Percentiles rank a stretch among this genome's conserved stretches.
These are phyloP conservation scores for Abrus precatorius DNA, from an alignment of 306 rosid genomes.

Conservation along the genomic window DNA sequence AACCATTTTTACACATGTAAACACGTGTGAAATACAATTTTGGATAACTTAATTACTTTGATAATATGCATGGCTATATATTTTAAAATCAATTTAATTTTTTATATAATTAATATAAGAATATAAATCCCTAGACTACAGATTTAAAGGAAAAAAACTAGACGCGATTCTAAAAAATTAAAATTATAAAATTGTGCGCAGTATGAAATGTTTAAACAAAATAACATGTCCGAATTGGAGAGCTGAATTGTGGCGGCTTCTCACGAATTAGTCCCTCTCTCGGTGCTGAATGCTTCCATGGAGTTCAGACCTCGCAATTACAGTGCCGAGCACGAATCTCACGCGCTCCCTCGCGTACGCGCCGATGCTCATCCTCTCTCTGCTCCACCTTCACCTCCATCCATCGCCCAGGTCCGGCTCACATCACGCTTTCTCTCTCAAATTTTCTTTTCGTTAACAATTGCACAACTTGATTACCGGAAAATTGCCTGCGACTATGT, in stretches of 20 bases:
- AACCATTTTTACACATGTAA: too few species aligned
- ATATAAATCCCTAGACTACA: too few species aligned
- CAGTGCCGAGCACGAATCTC: slow-evolving; percentile 62
- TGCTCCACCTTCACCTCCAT: slow-evolving; percentile 44
- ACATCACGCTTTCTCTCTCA: not conserved
- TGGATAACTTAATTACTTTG: too few species aligned
- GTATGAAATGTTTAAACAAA: not conserved
- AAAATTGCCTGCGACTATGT: slow-evolving; percentile 10
- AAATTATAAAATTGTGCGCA: not conserved
- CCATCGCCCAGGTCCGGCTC: slow-evolving; percentile 61
- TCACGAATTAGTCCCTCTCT: not conserved
- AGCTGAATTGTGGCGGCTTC: not conserved
- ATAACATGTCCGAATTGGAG: too few species aligned
- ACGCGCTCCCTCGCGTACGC: slow-evolving; percentile 68
- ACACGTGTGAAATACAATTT: too few species aligned
- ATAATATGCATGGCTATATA: too few species aligned
- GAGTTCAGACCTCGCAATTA: slow-evolving; percentile 87
- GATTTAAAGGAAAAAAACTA: too few species aligned
- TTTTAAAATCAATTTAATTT: too few species aligned
- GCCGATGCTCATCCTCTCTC: slow-evolving; percentile 72
- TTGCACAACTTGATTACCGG: slow-evolving; percentile 33
- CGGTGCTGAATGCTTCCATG: slow-evolving; percentile 55
- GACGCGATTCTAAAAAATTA: too few species aligned
- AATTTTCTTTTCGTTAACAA: not conserved
- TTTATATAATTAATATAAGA: too few species aligned